Conservation (phyloP, 2,329 filamentous ascomycete species). For the Chrysoporthe cubensis region DNA sequence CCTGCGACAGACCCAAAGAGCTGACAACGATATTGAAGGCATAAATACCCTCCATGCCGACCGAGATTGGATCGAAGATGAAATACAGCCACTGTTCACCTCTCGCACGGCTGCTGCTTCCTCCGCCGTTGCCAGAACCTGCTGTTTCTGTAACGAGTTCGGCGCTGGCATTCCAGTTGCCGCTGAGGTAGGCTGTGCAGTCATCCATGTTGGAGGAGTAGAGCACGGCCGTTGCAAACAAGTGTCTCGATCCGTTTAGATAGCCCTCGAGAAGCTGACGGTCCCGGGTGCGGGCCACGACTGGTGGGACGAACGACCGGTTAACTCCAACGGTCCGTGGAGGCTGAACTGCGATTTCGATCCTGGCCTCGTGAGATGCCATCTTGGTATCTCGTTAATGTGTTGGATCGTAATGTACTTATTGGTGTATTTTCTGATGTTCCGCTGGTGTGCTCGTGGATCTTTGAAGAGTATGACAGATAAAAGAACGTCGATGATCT, state of each 20-base stretch:
- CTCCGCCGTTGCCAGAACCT: not conserved
- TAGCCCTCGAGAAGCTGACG: conserved; percentile 7
- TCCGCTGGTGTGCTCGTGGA: too few species aligned
- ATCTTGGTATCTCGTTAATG: not conserved
- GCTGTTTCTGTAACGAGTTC: not conserved
- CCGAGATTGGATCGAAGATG: conserved; percentile 9
- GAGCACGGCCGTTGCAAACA: conserved; percentile 18
- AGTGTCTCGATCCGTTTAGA: not conserved
- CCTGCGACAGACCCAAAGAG: not conserved
- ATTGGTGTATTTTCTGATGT: not conserved
- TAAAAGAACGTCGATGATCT: too few species aligned
- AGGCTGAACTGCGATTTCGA: conserved; percentile 25
- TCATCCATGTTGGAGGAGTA: conserved; percentile 10
- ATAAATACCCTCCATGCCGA: conserved; percentile 7
- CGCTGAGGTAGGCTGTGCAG: not conserved
- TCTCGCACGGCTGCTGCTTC: conserved; percentile 19
- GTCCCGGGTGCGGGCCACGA: conserved; percentile 22
- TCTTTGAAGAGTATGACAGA: too few species aligned
- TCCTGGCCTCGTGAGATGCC: not conserved
- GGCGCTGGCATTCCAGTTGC: conserved; percentile 8
- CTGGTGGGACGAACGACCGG: conserved; percentile 18
- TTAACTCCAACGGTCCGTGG: not conserved
- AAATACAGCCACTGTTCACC: conserved; percentile 23
- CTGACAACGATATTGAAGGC: conserved; percentile 9
- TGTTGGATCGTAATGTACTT: not conserved